Percentiles rank a stretch among this genome's conserved stretches.
These are phyloP conservation scores for Chimonanthus salicifolius DNA, from an alignment of 164 flowering plant genomes.

Conservation along the genomic window DNA sequence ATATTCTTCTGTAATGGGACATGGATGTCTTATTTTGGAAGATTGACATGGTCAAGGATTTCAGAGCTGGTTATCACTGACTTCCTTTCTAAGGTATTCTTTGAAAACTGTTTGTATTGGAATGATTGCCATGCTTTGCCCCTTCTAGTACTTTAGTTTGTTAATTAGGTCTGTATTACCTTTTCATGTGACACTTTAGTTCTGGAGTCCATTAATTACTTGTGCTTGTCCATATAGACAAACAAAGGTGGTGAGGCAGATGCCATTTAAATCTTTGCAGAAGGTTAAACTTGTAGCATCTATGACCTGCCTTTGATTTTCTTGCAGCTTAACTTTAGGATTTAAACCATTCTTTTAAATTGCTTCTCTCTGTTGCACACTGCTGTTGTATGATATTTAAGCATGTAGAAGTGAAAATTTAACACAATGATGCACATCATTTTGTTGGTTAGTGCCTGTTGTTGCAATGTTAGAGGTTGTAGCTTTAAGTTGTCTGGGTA, in stretches of 20 bases:
- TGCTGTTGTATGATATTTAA: no score
- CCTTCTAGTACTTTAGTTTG: background rate
- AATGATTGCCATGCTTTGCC: background rate
- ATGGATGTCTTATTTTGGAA: constrained; percentile 77
- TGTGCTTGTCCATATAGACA: background rate
- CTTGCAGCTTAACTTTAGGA: no score
- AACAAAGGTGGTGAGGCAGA: background rate
- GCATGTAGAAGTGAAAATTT: no score
- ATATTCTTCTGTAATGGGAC: constrained; percentile 56
- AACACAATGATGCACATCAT: no score
- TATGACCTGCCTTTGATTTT: no score
- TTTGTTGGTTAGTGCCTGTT: no score
- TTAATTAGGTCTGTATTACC: background rate
- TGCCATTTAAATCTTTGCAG: background rate
- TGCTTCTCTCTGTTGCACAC: no score
- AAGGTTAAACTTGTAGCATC: no score
- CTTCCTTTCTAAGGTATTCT: constrained; percentile 73
- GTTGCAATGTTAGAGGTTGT: no score
- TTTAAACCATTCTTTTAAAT: no score
- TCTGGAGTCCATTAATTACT: background rate
- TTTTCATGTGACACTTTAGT: background rate
- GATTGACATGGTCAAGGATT: constrained; percentile 88
- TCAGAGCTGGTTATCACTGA: constrained; percentile 71
- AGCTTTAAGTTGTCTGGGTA: no score
- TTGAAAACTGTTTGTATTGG: background rate